Conservation (phyloP, 768 basidiomycete genomes). For the Auriculariales sp. region DNA sequence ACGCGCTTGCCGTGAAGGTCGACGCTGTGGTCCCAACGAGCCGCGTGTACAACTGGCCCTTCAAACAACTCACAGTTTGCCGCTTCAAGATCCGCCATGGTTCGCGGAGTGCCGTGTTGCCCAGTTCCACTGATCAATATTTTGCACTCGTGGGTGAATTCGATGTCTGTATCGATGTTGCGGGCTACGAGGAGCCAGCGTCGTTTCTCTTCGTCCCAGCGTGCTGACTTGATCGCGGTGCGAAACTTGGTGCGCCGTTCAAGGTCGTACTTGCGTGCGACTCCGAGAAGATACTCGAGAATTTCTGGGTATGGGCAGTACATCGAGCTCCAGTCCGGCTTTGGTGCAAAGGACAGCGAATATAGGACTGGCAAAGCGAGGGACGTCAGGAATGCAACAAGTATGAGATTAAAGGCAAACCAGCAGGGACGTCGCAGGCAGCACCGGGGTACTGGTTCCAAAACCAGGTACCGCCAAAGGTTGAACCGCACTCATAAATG, state of each 20-base stretch:
- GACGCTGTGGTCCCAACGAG: conserved; percentile 9
- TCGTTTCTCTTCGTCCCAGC: conserved; percentile 6
- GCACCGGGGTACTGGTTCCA: conserved; percentile 3
- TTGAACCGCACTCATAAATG: conserved; percentile 9
- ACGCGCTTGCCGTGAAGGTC: conserved; percentile 11
- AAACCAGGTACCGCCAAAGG: conserved; percentile 10
- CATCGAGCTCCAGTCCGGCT: conserved; percentile 9
- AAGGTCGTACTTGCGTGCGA: conserved; percentile 6
- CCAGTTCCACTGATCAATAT: conserved; percentile 12
- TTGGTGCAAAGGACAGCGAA: conserved; percentile 4
- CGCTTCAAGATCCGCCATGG: conserved; percentile 4
- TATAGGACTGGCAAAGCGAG: neutral
- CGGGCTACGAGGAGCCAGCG: conserved; percentile 9
- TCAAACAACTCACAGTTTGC: conserved; percentile 7
- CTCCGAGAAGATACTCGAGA: neutral
- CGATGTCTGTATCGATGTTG: conserved; percentile 6
- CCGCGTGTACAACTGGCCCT: conserved; percentile 11
- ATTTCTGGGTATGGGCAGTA: neutral
- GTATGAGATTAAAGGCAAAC: too few relatives aligned
- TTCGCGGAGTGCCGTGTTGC: conserved; percentile 6
- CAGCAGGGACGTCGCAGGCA: too few relatives aligned
- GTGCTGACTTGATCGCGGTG: conserved; percentile 6
- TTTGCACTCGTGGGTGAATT: conserved; percentile 7
- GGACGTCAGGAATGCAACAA: neutral
- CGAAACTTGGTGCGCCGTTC: conserved; percentile 8